Conservation (phyloP, 352 stramenopile genomes). For the Phytophthora parvispora region DNA sequence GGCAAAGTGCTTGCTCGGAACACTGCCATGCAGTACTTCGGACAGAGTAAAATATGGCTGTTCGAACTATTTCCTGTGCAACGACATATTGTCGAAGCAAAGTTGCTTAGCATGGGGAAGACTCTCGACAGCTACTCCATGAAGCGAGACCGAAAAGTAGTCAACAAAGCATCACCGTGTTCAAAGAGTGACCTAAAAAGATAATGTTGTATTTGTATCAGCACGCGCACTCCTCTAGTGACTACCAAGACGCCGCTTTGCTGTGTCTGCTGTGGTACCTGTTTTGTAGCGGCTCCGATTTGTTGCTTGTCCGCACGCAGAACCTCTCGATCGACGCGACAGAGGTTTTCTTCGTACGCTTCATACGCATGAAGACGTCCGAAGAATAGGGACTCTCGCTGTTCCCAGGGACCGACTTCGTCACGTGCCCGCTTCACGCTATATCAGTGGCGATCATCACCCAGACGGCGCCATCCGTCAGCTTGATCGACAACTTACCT, state of each 20-base stretch:
- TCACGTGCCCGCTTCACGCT: constrained; percentile 27
- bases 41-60: constrained; percentile 18
- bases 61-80: constrained; percentile 8
- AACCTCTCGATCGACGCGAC: constrained; percentile 25
- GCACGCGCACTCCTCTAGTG: constrained; percentile 8
- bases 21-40: constrained; percentile 12
- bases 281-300: constrained; percentile 38
- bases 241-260: constrained; percentile 32
- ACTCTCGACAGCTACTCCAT: constrained; percentile 10
- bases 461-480: neutral
- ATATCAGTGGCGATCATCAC: constrained; percentile 15
- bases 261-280: constrained; percentile 33
- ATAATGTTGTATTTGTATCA: constrained; percentile 16
- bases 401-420: constrained; percentile 24
- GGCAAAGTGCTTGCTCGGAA: constrained; percentile 24
- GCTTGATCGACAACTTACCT: neutral
- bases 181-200: constrained; percentile 7
- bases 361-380: constrained; percentile 39
- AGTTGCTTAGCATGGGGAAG: constrained; percentile 15
- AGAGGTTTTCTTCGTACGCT: constrained; percentile 21
- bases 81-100: constrained; percentile 14
- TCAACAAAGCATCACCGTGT: constrained; percentile 12
- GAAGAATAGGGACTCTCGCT: constrained; percentile 40
- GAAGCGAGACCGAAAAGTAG: constrained; percentile 3
- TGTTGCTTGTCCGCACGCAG: constrained; percentile 28